phyloP scores from a whole-genome alignment of 2,329 filamentous ascomycete genomes.

The Ceratocystis lukuohia region DNA sequence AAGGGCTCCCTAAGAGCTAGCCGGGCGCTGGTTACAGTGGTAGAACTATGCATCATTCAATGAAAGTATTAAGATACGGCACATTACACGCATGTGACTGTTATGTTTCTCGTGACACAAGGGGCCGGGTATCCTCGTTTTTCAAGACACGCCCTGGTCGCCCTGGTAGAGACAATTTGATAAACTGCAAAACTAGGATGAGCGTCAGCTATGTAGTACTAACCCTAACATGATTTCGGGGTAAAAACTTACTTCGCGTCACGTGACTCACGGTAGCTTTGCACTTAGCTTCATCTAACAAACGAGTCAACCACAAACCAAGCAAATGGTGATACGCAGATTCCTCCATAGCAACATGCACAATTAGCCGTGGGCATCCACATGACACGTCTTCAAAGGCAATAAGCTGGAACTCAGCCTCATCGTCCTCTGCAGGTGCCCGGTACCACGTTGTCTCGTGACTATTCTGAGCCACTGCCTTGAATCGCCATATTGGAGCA shows the following conservation, averaged over 20 bases:
- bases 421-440: not conserved
- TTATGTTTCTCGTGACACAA: not conserved
- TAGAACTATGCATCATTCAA: not conserved
- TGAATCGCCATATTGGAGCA: not conserved
- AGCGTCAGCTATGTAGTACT: not conserved
- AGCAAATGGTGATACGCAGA: not conserved
- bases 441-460: not conserved
- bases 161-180: not conserved
- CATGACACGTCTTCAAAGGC: slow-evolving; percentile 6
- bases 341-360: not conserved
- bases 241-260: not conserved
- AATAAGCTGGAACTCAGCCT: not conserved
- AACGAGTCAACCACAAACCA: not conserved
- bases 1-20: not conserved
- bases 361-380: not conserved
- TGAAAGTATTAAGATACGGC: not conserved
- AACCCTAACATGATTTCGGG: not conserved
- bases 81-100: not conserved
- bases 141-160: not conserved
- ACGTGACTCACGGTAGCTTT: not conserved
- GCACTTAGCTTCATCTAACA: not conserved
- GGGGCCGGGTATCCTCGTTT: not conserved
- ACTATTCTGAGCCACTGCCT: not conserved
- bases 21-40: not conserved
- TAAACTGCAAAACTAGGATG: not conserved